phyloP scores from a whole-genome alignment of 2,329 filamentous ascomycete genomes.

The Aspergillus quadricinctus region DNA sequence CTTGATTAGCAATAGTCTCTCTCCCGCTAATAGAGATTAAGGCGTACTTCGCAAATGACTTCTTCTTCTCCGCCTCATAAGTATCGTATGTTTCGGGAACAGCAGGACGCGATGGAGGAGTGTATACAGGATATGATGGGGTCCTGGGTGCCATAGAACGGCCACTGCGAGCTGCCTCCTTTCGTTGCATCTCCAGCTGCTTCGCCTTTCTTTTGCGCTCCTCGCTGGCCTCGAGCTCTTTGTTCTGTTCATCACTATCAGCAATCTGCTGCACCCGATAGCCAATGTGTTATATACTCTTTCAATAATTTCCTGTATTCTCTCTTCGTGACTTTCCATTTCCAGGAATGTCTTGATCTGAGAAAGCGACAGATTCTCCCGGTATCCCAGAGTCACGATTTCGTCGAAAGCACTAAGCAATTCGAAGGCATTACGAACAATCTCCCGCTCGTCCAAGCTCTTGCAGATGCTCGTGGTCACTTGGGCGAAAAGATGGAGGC shows the following conservation, averaged over 20 bases:
- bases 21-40: background rate
- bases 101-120: slow-evolving; percentile 68
- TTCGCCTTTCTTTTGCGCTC: slow-evolving; percentile 98
- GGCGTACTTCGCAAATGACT: slow-evolving; percentile 71
- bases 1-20: slow-evolving; percentile 21
- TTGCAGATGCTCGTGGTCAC: slow-evolving; percentile 96
- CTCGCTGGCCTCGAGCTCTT: slow-evolving; percentile 95
- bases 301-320: slow-evolving; percentile 97
- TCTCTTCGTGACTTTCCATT: slow-evolving; percentile 98
- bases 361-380: slow-evolving; percentile 91
- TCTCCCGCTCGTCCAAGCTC: slow-evolving; percentile 91
- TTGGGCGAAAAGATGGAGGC: slow-evolving; percentile 94
- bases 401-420: slow-evolving; percentile 96
- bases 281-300: slow-evolving; percentile 53
- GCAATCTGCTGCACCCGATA: slow-evolving; percentile 4
- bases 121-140: slow-evolving; percentile 85
- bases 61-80: slow-evolving; percentile 98
- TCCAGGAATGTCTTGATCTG: slow-evolving; percentile 99
- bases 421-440: slow-evolving; percentile 90
- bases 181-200: slow-evolving; percentile 97
- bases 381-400: slow-evolving; percentile 89
- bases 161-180: slow-evolving; percentile 79
- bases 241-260: slow-evolving; percentile 62
- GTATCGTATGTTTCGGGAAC: slow-evolving; percentile 81
- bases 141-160: slow-evolving; percentile 65